Conservation (phyloP, 371 early-diverging fungal species). For the Apophysomyces elegans region DNA sequence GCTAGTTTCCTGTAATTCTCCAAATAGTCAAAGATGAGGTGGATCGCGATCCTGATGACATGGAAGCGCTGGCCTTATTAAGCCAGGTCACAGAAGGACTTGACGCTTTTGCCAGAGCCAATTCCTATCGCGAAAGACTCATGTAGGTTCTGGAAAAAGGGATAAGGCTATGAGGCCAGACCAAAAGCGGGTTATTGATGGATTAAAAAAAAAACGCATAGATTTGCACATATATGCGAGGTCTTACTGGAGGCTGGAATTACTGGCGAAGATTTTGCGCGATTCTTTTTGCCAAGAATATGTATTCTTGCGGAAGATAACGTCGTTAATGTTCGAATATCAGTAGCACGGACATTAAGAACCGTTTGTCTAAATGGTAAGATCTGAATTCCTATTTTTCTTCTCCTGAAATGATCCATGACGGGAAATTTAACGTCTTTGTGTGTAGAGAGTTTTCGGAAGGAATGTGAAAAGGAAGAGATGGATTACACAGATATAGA, state of each 20-base stretch:
- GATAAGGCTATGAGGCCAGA: not conserved
- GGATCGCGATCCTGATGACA: constrained; percentile 25
- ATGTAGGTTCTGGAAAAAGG: constrained; percentile 22
- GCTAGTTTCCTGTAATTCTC: constrained; percentile 33
- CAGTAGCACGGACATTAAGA: constrained; percentile 33
- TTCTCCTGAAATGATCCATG: not conserved
- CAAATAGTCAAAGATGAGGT: constrained; percentile 31
- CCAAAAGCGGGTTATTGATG: not conserved
- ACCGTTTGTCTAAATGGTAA: constrained; percentile 36
- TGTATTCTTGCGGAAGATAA: constrained; percentile 38
- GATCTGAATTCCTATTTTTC: not conserved
- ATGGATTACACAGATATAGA: constrained; percentile 26
- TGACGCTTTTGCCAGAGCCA: constrained; percentile 29
- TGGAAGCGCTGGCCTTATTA: constrained; percentile 25
- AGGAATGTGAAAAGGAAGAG: constrained; percentile 21
- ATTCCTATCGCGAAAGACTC: constrained; percentile 30
- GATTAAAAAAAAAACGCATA: constrained; percentile 6
- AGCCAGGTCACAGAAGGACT: constrained; percentile 35
- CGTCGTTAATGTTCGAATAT: constrained; percentile 47
- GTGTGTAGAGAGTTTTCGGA: constrained; percentile 22
- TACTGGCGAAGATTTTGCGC: constrained; percentile 34
- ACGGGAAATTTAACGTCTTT: not conserved
- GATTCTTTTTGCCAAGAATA: constrained; percentile 38
- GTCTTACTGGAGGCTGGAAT: constrained; percentile 37
- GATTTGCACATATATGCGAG: constrained; percentile 44